Conservation (phyloP, 192 early-diverging fungal species). For the Linnemannia hyalina region DNA sequence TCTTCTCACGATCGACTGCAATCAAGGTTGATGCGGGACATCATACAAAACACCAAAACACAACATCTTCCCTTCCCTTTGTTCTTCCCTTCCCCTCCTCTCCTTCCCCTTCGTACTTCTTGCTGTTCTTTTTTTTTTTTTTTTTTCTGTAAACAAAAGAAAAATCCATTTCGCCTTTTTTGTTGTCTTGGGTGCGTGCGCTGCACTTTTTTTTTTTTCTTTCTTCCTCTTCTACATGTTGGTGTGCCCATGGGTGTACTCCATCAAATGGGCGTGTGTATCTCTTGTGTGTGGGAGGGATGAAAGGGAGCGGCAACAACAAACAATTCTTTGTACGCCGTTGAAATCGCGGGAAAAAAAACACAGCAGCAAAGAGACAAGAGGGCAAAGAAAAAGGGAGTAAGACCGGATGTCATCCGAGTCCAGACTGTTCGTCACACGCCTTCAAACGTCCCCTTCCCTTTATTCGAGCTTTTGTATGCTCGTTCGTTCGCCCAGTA, state of each 20-base stretch:
- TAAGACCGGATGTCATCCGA: neutral
- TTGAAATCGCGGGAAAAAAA: slow-evolving; percentile 1
- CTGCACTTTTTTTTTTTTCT: neutral
- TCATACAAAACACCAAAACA: neutral
- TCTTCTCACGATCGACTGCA: slow-evolving; percentile 2
- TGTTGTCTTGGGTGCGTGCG: neutral
- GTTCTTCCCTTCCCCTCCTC: neutral
- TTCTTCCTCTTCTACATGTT: neutral
- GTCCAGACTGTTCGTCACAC: neutral
- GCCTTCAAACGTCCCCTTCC: neutral
- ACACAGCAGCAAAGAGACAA: neutral
- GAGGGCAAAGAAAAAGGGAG: neutral
- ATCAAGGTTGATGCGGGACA: slow-evolving; percentile 6
- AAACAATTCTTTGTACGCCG: neutral
- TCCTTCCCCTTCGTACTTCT: neutral
- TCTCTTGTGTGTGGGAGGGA: neutral
- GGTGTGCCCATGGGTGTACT: neutral
- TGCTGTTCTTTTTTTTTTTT: slow-evolving; percentile 1
- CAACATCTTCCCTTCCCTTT: neutral
- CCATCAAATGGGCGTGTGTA: neutral
- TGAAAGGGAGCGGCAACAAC: neutral
- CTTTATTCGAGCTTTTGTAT: neutral
- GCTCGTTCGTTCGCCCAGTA: neutral
- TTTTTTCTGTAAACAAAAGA: neutral
- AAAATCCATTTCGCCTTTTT: neutral